phyloP scores from a whole-genome alignment of 2,329 filamentous ascomycete species.

The Apiospora arundinis region DNA sequence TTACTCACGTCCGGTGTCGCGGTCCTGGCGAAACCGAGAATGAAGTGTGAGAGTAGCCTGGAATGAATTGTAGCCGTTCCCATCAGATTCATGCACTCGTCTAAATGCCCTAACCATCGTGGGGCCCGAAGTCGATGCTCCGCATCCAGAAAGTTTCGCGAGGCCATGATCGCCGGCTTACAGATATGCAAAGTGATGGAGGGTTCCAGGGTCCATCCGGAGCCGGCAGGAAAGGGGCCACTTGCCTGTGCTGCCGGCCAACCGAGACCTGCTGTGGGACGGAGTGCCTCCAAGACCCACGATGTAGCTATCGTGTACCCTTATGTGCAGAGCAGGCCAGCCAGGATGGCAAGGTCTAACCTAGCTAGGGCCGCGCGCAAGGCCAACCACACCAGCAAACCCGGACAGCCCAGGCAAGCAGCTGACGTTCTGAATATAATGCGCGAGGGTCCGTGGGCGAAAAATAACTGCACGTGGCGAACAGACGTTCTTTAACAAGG shows the following conservation, averaged over 20 bases:
- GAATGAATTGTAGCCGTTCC: background rate
- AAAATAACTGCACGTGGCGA: conserved; percentile 8
- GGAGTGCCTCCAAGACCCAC: background rate
- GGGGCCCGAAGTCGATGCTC: background rate
- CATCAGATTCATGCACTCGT: conserved; percentile 2
- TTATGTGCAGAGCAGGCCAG: background rate
- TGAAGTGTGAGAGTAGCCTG: background rate
- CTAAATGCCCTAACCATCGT: background rate
- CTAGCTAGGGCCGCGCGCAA: background rate
- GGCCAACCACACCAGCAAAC: background rate
- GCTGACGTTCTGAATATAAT: background rate
- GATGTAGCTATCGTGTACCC: background rate
- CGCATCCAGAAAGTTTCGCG: conserved; percentile 1
- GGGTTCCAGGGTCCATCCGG: background rate
- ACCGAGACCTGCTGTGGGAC: background rate
- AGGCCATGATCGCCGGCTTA: background rate
- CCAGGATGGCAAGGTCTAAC: background rate
- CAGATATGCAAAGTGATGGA: conserved; percentile 4
- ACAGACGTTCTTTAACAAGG: conserved; percentile 1
- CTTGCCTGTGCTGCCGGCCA: background rate
- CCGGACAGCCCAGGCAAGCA: background rate
- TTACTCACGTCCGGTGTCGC: background rate
- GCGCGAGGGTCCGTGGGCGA: background rate
- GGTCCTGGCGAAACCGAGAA: background rate
- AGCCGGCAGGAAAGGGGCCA: background rate